Base-by-base conservation (phyloP, 2,329 filamentous ascomycete species). In the Fusarium sp. region DNA sequence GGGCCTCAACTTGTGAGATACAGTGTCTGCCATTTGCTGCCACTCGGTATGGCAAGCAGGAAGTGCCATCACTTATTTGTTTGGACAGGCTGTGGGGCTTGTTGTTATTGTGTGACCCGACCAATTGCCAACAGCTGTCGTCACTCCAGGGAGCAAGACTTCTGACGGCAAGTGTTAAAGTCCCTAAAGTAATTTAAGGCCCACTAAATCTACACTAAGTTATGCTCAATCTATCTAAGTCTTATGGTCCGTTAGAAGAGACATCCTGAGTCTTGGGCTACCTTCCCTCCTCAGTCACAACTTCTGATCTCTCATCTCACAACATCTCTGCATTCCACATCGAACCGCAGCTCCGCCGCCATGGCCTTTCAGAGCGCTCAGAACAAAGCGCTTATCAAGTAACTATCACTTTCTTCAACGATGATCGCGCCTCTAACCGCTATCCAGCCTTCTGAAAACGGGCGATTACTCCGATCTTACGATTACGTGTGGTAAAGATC, bases 401-500 rank as follows among this genome's bases (percentile, higher is more conserved):
- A 1, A 52, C 32, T 20, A 26, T 5, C 13, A 3, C n/a, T 26
- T 5, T 26, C 6, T 18, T 18, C 12, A 15, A 9, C 4, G 2
- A 8, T 12, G n/a, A 14, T 20, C 12, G 3, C 20, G 48, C 6
- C 8, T 1, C 30, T 61, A 0, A 55, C 13, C 3, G 20, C n/a
- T 54, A 3, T 8, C 5, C 3, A 62, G 39, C 8, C 24, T 62
- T 18, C 34, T 62, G 0, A 5, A 12, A 6, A 62, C n/a, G 0
- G 44, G 44, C 8, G 13, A 8, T 1, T 72, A 72, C 22, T 73
- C 68, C 12, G 70, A 72, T 34, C 38, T 73, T 13, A 57, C 55
- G 1, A 61, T 72, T 1, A 22, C 8, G 1, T 72, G 71, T 4
- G 64, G 64, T 4, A 24, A 68, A 3, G 34, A 58, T 17, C 48